These are phyloP conservation scores for Fusarium chlamydosporum DNA, from an alignment of 2,329 filamentous ascomycete species.

Conservation along the genomic window DNA sequence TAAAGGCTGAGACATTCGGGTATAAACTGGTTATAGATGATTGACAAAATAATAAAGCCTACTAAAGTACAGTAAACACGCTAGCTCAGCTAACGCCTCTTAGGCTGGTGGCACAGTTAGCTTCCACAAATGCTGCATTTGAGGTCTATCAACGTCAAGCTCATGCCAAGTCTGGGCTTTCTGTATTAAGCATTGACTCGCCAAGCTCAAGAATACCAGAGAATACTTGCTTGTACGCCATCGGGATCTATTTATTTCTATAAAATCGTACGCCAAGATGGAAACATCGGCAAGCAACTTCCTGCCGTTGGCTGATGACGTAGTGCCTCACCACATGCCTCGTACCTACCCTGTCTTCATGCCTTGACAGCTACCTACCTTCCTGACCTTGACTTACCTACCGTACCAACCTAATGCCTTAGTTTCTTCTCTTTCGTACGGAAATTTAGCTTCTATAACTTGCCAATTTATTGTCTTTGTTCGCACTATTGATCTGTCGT, in stretches of 20 bases:
- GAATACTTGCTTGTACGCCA: constrained; percentile 29
- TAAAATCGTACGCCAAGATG: constrained; percentile 45
- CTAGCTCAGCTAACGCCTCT: constrained; percentile 31
- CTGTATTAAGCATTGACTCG: constrained; percentile 28
- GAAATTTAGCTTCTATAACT: constrained; percentile 25
- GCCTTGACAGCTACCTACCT: constrained; percentile 18
- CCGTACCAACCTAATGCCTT: constrained; percentile 5
- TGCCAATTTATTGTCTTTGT: constrained; percentile 4
- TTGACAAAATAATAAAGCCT: neutral
- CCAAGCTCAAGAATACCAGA: constrained; percentile 28
- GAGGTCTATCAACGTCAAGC: constrained; percentile 15
- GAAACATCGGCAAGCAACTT: constrained; percentile 43
- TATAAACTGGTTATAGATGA: constrained; percentile 8
- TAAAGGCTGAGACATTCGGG: constrained; percentile 2
- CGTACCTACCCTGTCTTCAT: constrained; percentile 13
- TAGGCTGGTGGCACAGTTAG: constrained; percentile 25
- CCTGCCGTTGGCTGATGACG: constrained; percentile 44
- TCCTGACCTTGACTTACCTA: neutral
- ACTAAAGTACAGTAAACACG: constrained; percentile 8
- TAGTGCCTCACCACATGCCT: constrained; percentile 39
- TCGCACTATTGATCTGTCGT: constrained; percentile 7
- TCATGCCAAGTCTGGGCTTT: constrained; percentile 24
- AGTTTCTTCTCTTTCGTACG: constrained; percentile 2
- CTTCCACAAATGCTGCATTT: constrained; percentile 7
- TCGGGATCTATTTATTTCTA: constrained; percentile 30